Percentiles rank a stretch among this genome's conserved stretches.
Evolutionary conservation across 192 early-diverging fungal species (phyloP).

Genomic region (Funneliformis geosporum): DNA sequence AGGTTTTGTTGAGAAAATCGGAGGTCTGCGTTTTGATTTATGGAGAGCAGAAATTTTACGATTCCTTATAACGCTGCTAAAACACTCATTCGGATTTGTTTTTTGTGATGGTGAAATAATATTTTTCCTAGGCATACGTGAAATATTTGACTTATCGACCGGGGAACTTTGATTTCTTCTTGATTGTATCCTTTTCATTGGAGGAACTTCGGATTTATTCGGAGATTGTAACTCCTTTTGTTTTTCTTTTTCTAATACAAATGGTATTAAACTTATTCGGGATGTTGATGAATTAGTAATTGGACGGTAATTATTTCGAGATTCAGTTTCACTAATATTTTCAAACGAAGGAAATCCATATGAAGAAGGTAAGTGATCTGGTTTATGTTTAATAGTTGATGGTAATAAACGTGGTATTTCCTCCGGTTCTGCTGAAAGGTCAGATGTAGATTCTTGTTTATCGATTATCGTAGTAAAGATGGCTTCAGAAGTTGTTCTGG

Average conservation of each 20-base stretch:
- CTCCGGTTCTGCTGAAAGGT: neutral
- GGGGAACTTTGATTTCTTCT: neutral
- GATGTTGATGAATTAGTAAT: neutral
- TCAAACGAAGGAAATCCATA: neutral
- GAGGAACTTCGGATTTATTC: neutral
- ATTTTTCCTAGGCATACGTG: neutral
- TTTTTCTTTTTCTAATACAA: slow-evolving; percentile 13
- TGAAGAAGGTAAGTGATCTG: too few relatives aligned
- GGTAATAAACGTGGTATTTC: slow-evolving; percentile 34
- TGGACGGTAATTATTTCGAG: neutral
- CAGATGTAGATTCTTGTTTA: slow-evolving; percentile 27
- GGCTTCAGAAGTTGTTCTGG: slow-evolving; percentile 34
- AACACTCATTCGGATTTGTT: neutral
- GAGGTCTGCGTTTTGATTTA: slow-evolving; percentile 15
- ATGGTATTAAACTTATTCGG: neutral
- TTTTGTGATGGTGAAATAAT: neutral
- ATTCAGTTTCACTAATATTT: neutral
- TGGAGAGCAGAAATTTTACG: neutral
- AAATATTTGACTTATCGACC: neutral
- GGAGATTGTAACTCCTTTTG: neutral
- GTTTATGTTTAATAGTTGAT: slow-evolving; percentile 23
- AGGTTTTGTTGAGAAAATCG: slow-evolving; percentile 39
- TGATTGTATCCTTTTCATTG: neutral
- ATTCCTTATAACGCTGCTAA: neutral
- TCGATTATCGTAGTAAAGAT: slow-evolving; percentile 33